Evolutionary conservation across 768 basidiomycete genomes (phyloP).

Genomic region (Lentinula sp.): DNA sequence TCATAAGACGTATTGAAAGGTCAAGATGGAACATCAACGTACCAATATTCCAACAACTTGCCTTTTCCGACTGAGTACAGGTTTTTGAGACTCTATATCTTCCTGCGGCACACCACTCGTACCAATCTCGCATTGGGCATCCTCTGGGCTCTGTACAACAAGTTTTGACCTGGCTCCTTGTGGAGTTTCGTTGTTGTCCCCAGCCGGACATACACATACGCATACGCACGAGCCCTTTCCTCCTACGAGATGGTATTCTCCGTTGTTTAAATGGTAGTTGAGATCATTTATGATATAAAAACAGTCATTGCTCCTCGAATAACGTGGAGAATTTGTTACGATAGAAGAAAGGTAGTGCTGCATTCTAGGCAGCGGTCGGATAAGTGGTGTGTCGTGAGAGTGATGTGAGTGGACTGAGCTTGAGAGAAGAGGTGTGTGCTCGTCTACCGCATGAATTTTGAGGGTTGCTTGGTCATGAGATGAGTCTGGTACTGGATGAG

Average conservation of each 20-base stretch:
- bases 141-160: conserved; percentile 1
- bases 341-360: conserved; percentile 11
- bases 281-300: conserved; percentile 14
- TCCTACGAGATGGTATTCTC: conserved; percentile 11
- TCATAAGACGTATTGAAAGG: background rate
- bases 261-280: conserved; percentile 11
- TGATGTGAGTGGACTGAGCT: conserved; percentile 7
- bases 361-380: background rate
- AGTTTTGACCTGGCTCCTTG: conserved; percentile 2
- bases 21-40: conserved; percentile 14
- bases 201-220: conserved; percentile 10
- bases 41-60: conserved; percentile 76
- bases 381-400: conserved; percentile 14
- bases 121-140: background rate
- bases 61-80: conserved; percentile 43
- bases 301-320: conserved; percentile 10
- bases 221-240: conserved; percentile 8
- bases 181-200: background rate
- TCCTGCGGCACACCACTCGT: background rate
- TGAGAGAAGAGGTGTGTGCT: conserved; percentile 6
- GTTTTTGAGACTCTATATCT: conserved; percentile 15
- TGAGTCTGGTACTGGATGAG: background rate
- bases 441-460: background rate
- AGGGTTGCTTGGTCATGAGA: background rate
- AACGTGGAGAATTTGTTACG: conserved; percentile 9